A percentile compares a stretch with the other conserved stretches of the same genome.
Evolutionary conservation across 331 rosid genomes (phyloP).

Genomic region (Quercus tomentella): DNA sequence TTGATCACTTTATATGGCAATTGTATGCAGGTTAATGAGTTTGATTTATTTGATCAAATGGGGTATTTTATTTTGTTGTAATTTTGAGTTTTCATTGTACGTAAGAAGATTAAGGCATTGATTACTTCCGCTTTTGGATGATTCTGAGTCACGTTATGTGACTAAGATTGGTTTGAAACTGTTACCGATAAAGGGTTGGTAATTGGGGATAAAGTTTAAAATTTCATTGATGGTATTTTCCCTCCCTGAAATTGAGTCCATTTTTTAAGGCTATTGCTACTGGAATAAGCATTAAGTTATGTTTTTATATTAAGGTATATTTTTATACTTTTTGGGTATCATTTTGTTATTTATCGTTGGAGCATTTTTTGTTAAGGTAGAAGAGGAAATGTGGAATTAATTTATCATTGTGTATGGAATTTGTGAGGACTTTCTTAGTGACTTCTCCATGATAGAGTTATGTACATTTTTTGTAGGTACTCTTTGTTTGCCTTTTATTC

Average conservation of each 20-base stretch:
- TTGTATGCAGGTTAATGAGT: no score
- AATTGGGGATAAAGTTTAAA: no score
- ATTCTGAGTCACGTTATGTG: no score
- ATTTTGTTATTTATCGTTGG: neutral
- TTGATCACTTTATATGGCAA: neutral
- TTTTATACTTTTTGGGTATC: neutral
- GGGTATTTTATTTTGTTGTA: no score
- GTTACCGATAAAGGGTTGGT: no score
- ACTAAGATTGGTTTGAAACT: no score
- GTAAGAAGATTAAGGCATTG: no score
- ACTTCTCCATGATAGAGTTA: neutral
- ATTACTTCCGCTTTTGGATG: no score
- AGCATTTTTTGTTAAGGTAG: neutral
- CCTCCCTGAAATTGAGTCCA: no score
- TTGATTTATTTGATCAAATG: no score
- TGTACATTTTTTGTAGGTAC: constrained; percentile 1
- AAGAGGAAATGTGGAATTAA: neutral
- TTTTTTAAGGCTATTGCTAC: neutral
- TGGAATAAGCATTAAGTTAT: neutral
- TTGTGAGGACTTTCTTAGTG: neutral
- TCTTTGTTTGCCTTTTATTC: neutral
- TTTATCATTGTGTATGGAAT: neutral
- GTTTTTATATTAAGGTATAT: neutral
- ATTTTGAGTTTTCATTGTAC: no score
- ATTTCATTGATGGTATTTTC: no score